Conservation (phyloP, 2,329 filamentous ascomycete genomes). For the Microdochium paspali region DNA sequence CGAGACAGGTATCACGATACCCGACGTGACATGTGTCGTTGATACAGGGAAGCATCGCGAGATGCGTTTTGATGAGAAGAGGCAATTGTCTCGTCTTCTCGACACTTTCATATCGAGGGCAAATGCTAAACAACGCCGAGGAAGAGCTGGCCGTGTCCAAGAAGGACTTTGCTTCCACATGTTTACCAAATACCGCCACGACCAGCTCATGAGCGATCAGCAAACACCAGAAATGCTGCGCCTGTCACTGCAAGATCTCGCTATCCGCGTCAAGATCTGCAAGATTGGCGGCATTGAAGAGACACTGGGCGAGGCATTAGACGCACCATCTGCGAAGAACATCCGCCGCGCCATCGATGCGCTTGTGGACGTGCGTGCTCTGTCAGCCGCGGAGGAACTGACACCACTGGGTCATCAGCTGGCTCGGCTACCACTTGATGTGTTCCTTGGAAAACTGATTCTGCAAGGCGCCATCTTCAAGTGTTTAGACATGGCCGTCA, state of each 20-base stretch:
- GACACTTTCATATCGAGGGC: constrained; percentile 94
- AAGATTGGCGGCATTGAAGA: constrained; percentile 90
- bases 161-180: constrained; percentile 92
- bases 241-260: constrained; percentile 85
- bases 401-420: constrained; percentile 82
- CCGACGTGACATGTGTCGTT: constrained; percentile 93
- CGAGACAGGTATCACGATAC: constrained; percentile 97
- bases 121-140: constrained; percentile 90
- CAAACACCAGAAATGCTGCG: constrained; percentile 96
- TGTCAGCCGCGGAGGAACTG: constrained; percentile 73
- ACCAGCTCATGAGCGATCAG: constrained; percentile 76
- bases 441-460: constrained; percentile 89
- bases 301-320: constrained; percentile 77
- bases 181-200: constrained; percentile 84
- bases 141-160: constrained; percentile 90
- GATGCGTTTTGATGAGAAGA: constrained; percentile 91
- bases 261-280: constrained; percentile 95
- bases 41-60: constrained; percentile 96
- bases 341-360: constrained; percentile 89
- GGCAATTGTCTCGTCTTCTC: constrained; percentile 81
- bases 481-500: constrained; percentile 85
- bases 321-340: constrained; percentile 85
- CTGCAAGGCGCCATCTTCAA: constrained; percentile 79
- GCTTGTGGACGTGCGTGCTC: constrained; percentile 81
- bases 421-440: constrained; percentile 81